A percentile compares a stretch with the other conserved stretches of the same genome.
These are phyloP conservation scores for Capillidium heterosporum DNA, from an alignment of 371 early-diverging fungal species.

Conservation along the genomic window DNA sequence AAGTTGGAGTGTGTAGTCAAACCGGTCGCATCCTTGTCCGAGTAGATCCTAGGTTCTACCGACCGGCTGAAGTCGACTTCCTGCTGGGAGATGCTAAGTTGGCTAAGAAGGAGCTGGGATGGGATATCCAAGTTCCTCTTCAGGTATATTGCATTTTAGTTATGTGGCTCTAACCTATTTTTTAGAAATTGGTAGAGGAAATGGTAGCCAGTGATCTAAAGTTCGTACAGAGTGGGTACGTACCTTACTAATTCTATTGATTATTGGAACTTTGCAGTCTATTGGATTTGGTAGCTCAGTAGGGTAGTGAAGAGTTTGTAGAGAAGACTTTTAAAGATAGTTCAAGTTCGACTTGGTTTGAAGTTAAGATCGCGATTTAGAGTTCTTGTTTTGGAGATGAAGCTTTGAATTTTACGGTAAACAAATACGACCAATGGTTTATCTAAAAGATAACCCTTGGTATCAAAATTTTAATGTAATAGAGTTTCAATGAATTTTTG, in stretches of 20 bases:
- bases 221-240: conserved; percentile 13
- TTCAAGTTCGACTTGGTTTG: too few species aligned
- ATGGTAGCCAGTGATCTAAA: conserved; percentile 52
- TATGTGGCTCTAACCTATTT: neutral
- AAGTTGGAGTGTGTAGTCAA: conserved; percentile 45
- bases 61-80: conserved; percentile 72
- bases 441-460: too few species aligned
- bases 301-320: too few species aligned
- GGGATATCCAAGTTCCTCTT: conserved; percentile 44
- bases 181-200: conserved; percentile 33
- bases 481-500: too few species aligned
- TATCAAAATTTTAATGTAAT: too few species aligned
- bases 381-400: too few species aligned
- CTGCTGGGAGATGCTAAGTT: conserved; percentile 62
- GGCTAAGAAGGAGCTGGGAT: conserved; percentile 44
- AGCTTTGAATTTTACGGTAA: too few species aligned
- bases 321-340: too few species aligned
- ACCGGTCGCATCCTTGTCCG: conserved; percentile 48
- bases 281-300: too few species aligned
- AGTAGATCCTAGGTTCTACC: conserved; percentile 60
- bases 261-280: too few species aligned
- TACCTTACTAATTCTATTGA: conserved; percentile 9
- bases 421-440: too few species aligned
- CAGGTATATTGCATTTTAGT: neutral
- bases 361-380: too few species aligned